Evolutionary conservation across 345 rosid species (phyloP), one percentile per base, ranked within the genome.

Genomic region (Hibiscus syriacus): DNA sequence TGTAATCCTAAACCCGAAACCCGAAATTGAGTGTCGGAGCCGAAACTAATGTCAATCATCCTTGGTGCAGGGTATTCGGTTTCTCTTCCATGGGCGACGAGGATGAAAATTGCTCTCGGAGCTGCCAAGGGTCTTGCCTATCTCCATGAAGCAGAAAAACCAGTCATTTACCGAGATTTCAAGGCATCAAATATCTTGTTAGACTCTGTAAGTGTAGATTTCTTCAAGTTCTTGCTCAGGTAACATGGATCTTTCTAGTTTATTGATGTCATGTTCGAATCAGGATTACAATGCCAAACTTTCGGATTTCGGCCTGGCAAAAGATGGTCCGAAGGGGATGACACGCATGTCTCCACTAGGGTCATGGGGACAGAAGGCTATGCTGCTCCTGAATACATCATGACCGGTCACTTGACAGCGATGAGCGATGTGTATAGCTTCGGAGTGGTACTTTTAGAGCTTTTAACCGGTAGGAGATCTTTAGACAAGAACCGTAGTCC

Each of bases 331-430:
- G 0, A 87, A 80, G 96, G 96, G 49, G 95, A 91, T 45, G 90
- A 90, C 55, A 92, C 96, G 0, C 96, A 92, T 66, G 94, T 87
- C n/a, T 87, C 96, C 55, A 92, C 96, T 0, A 73, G 95, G 20
- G 95, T 92, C 0, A 85, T 92, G 98, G 96, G 96, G 17, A 92
- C 96, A 3, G 88, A 92, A 53, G 98, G 96, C 78, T 87, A 90
- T n/a, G 95, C 92, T 3, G 98, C 98, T 63, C 98, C 98, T 4
- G 98, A 90, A 67, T 90, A 90, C 72, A 76, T 92, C 69, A 86
- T 92, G 96, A 92, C 98, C 75, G 93, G 94, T 76, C 94, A 86
- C 75, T 69, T 88, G 45, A 88, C 94, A 0, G 84, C 91, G 0
- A 80, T 75, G 79, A 88, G 94, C 46, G 94, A 88, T 41, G 81